Evolutionary conservation across 371 early-diverging fungal genomes (phyloP).

Genomic region (Gilbertella persicaria): DNA sequence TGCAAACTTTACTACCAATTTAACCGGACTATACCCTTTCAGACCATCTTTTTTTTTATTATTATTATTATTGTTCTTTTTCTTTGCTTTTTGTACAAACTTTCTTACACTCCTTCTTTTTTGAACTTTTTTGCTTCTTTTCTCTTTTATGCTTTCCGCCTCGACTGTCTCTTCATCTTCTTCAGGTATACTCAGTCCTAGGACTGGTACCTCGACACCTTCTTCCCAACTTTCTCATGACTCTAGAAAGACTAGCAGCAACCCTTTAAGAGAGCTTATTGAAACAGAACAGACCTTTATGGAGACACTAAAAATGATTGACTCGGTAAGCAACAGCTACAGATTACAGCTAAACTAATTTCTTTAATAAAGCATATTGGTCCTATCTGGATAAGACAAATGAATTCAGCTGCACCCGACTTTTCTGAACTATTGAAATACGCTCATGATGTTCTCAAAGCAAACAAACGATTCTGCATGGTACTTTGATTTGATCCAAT

Average conservation of each 20-base stretch:
- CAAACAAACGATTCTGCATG: slow-evolving; percentile 47
- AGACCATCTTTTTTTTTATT: no score
- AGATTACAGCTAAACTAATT: neutral
- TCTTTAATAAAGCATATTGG: slow-evolving; percentile 42
- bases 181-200: slow-evolving; percentile 18
- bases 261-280: slow-evolving; percentile 50
- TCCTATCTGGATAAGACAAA: slow-evolving; percentile 54
- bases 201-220: slow-evolving; percentile 16
- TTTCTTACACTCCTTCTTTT: slow-evolving; percentile 5
- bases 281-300: slow-evolving; percentile 52
- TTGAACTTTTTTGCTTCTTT: slow-evolving; percentile 10
- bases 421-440: slow-evolving; percentile 45
- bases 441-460: slow-evolving; percentile 41
- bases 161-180: slow-evolving; percentile 26
- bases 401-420: slow-evolving; percentile 47
- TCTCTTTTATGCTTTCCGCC: slow-evolving; percentile 28
- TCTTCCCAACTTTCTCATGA: slow-evolving; percentile 34
- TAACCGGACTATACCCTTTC: no score
- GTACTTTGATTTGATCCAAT: slow-evolving; percentile 18
- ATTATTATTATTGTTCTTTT: no score
- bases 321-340: slow-evolving; percentile 35
- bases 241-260: slow-evolving; percentile 20
- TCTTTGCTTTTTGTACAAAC: no score
- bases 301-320: slow-evolving; percentile 45
- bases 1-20: no score